Percentiles rank a stretch among this genome's conserved stretches.
phyloP scores from a whole-genome alignment of 176 grass and related monocot genomes.

The Lolium multiflorum region DNA sequence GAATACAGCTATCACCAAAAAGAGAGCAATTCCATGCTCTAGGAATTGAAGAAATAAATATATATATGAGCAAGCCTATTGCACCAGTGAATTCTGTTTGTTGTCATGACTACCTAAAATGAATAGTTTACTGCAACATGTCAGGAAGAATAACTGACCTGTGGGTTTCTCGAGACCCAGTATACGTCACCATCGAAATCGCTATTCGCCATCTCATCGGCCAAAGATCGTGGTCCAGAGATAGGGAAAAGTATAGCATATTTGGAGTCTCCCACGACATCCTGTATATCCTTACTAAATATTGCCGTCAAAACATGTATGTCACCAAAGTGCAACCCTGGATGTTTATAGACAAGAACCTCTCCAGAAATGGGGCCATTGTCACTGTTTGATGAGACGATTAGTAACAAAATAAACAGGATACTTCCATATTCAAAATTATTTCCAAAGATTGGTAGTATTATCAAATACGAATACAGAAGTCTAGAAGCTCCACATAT shows the following conservation, averaged over 20 bases:
- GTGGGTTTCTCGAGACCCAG: constrained; percentile 70
- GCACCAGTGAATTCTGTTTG: background rate
- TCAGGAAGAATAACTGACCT: constrained; percentile 39
- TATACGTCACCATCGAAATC: constrained; percentile 79
- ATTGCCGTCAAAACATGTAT: constrained; percentile 63
- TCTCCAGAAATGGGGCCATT: constrained; percentile 64
- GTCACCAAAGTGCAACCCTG: constrained; percentile 79
- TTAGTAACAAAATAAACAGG: constrained; percentile 29
- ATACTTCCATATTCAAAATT: background rate
- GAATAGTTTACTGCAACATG: background rate
- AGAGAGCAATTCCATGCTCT: constrained; percentile 1
- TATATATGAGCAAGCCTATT: background rate
- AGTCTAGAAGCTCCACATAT: constrained; percentile 6
- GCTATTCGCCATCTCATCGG: constrained; percentile 76
- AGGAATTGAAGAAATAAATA: background rate
- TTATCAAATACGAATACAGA: background rate
- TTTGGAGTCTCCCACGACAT: constrained; percentile 62
- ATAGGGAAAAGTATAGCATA: constrained; percentile 73
- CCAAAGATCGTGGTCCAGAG: constrained; percentile 61
- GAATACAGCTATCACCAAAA: background rate
- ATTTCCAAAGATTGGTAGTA: background rate
- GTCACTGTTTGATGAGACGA: constrained; percentile 51
- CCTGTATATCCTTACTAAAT: constrained; percentile 52
- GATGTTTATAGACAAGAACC: constrained; percentile 80
- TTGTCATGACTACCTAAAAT: background rate